These are phyloP conservation scores for Lachnellula suecica DNA, from an alignment of 2,329 filamentous ascomycete species.

Conservation along the genomic window DNA sequence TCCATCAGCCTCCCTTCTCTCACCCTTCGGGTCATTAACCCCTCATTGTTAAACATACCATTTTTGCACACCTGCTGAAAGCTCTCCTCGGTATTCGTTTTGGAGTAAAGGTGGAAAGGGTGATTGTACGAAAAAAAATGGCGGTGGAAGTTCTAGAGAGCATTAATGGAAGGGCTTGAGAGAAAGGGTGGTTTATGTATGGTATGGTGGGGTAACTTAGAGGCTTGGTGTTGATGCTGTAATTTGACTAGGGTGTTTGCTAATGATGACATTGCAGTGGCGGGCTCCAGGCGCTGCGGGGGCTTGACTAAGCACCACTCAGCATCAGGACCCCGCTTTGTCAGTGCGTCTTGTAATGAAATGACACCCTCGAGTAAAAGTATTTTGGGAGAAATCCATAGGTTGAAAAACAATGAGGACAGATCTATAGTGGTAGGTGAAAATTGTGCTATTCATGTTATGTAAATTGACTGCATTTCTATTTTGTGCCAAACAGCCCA, in stretches of 20 bases:
- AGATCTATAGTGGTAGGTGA: too few species aligned
- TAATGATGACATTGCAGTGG: slow-evolving; percentile 20
- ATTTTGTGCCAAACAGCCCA: background rate
- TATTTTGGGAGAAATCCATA: too few species aligned
- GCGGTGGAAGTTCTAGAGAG: slow-evolving; percentile 5
- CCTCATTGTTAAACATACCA: slow-evolving; percentile 1
- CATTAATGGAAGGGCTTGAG: slow-evolving; percentile 9
- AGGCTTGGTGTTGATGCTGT: slow-evolving; percentile 5
- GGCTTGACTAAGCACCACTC: slow-evolving; percentile 5
- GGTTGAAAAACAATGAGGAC: background rate
- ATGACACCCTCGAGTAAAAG: too few species aligned
- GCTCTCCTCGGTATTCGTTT: background rate
- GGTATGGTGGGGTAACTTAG: slow-evolving; percentile 4
- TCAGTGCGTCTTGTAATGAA: too few species aligned
- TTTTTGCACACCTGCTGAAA: slow-evolving; percentile 5
- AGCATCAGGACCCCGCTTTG: slow-evolving; percentile 1
- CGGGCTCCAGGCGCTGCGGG: background rate
- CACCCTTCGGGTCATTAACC: slow-evolving; percentile 30
- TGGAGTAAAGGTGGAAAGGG: background rate
- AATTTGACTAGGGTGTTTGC: slow-evolving; percentile 13
- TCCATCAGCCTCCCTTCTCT: slow-evolving; percentile 11
- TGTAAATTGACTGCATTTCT: background rate
- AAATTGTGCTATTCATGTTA: too few species aligned
- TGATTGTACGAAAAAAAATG: too few species aligned
- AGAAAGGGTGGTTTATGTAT: background rate